These are phyloP conservation scores for Gymnopilus junonius DNA, from an alignment of 768 basidiomycete species.

Conservation along the genomic window DNA sequence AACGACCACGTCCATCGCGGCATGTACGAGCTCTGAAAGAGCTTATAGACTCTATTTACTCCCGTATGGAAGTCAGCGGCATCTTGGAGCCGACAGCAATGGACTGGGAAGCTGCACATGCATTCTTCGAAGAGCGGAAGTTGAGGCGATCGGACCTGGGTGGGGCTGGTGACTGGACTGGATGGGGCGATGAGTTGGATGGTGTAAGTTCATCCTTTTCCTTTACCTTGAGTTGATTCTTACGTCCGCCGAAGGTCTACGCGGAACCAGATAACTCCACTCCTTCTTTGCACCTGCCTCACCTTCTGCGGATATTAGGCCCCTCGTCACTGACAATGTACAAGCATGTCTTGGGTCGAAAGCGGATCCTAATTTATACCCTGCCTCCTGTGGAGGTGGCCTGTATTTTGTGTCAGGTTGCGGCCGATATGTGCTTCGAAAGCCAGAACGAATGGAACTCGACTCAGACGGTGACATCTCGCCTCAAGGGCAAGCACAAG, in stretches of 20 bases:
- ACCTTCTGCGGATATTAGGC: constrained; percentile 76
- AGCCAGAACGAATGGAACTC: constrained; percentile 38
- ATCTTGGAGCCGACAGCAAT: constrained; percentile 52
- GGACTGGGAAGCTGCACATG: constrained; percentile 66
- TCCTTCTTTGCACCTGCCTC: constrained; percentile 75
- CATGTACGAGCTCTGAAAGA: constrained; percentile 69
- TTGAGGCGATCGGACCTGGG: constrained; percentile 52
- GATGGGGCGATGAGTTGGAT: constrained; percentile 72
- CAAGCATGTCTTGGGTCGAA: constrained; percentile 77
- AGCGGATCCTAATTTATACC: constrained; percentile 80
- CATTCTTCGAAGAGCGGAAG: constrained; percentile 70
- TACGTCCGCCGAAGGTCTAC: constrained; percentile 24
- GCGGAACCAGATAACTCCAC: constrained; percentile 35
- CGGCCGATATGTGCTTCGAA: constrained; percentile 54
- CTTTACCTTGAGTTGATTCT: background rate
- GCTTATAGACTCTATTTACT: constrained; percentile 59
- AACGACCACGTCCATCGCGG: constrained; percentile 74
- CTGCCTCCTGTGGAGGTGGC: constrained; percentile 81
- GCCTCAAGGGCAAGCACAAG: constrained; percentile 36
- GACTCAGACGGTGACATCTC: constrained; percentile 16
- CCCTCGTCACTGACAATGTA: constrained; percentile 80
- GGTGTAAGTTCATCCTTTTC: constrained; percentile 40
- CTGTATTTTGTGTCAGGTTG: constrained; percentile 76
- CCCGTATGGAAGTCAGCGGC: constrained; percentile 50
- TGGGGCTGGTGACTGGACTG: constrained; percentile 64